These are phyloP conservation scores for Hammondia hammondi DNA, from an alignment of 169 alveolate species.

Conservation along the genomic window DNA sequence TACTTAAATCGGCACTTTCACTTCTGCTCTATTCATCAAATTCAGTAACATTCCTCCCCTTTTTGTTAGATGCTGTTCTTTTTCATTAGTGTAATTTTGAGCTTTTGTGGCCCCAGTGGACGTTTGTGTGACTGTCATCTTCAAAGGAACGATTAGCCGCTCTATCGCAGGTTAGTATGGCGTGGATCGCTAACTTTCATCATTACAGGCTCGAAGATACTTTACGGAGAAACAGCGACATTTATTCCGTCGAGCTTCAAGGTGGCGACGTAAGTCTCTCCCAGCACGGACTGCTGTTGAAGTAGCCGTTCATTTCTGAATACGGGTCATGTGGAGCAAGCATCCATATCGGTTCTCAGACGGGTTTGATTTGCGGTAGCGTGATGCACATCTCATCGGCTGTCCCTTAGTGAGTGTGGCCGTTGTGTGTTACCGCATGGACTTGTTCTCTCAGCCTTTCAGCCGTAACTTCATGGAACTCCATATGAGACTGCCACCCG, in stretches of 20 bases:
- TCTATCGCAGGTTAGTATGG: no score
- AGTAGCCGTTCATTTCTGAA: no score
- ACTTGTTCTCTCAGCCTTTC: conserved; percentile 1
- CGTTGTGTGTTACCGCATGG: no score
- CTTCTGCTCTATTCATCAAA: no score
- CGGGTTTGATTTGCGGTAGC: no score
- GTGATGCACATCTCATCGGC: no score
- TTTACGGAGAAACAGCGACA: background rate
- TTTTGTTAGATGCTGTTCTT: background rate
- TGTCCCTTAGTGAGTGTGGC: no score
- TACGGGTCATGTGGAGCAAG: no score
- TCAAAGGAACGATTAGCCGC: no score
- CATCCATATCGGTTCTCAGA: no score
- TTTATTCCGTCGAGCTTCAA: conserved; percentile 4
- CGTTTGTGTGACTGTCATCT: no score
- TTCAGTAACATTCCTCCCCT: background rate
- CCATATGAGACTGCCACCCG: background rate
- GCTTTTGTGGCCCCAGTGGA: background rate
- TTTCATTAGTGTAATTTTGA: background rate
- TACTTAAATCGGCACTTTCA: no score
- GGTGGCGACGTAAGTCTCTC: background rate
- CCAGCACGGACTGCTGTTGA: background rate
- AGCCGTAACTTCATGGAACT: conserved; percentile 22
- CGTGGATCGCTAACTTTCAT: background rate
- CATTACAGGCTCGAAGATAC: background rate